Conservation (phyloP, 345 rosid species). For the Populus simonii region DNA sequence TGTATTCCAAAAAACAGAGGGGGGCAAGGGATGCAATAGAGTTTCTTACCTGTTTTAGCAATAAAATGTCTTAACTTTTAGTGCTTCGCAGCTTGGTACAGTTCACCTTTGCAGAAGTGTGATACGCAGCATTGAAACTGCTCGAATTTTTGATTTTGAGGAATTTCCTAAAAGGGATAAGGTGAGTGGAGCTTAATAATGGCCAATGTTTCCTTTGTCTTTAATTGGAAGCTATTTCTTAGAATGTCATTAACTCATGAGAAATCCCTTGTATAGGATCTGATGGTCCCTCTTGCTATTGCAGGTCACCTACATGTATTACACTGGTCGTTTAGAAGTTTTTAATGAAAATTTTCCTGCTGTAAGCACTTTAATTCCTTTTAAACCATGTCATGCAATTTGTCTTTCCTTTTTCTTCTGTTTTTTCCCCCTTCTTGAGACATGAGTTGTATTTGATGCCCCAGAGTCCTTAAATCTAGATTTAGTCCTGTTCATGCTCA, state of each 20-base stretch:
- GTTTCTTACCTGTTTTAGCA: neutral
- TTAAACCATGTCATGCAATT: neutral
- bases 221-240: neutral
- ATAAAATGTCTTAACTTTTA: neutral
- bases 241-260: neutral
- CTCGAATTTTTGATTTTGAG: constrained; percentile 91
- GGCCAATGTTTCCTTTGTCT: neutral
- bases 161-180: constrained; percentile 92
- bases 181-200: constrained; percentile 34
- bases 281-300: constrained; percentile 15
- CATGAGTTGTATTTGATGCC: neutral
- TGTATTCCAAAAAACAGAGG: no score
- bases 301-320: constrained; percentile 98
- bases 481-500: no score
- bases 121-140: constrained; percentile 95
- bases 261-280: neutral
- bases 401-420: neutral
- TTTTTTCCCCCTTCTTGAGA: neutral
- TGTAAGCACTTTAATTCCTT: constrained; percentile 45
- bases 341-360: constrained; percentile 92
- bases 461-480: no score
- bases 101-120: constrained; percentile 98
- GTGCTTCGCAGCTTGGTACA: constrained; percentile 80
- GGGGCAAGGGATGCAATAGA: neutral
- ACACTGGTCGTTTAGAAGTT: constrained; percentile 96